phyloP scores from a whole-genome alignment of 140 eudicot genomes.

The Flaveria floridana region DNA sequence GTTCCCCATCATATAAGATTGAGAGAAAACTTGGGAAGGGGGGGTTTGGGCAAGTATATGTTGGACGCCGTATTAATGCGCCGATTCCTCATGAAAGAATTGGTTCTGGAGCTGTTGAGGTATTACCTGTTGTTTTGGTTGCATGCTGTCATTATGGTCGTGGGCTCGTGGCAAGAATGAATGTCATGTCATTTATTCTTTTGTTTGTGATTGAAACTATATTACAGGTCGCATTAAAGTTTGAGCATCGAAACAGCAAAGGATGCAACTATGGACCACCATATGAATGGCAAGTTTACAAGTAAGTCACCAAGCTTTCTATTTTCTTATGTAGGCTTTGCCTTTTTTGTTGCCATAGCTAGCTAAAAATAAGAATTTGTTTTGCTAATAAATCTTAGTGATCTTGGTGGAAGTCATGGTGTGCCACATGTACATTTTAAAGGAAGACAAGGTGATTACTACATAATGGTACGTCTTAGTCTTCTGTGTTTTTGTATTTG shows the following conservation, averaged over 20 bases:
- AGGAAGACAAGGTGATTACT: conserved; percentile 81
- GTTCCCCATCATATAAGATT: conserved; percentile 67
- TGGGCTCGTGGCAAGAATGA: not conserved
- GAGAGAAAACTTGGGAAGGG: conserved; percentile 90
- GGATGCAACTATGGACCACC: conserved; percentile 95
- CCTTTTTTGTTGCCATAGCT: not conserved
- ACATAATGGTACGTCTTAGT: conserved; percentile 56
- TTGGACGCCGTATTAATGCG: conserved; percentile 64
- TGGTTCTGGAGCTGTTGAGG: conserved; percentile 82
- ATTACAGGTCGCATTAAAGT: conserved; percentile 76
- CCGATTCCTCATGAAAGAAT: conserved; percentile 59
- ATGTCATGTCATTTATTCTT: not conserved
- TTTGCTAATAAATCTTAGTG: conserved; percentile 32
- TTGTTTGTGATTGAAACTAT: conserved; percentile 1
- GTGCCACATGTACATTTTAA: conserved; percentile 87
- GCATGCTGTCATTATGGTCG: not conserved
- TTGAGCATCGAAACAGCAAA: conserved; percentile 87
- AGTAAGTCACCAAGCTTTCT: conserved; percentile 37
- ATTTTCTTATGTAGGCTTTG: not conserved
- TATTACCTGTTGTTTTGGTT: conserved; percentile 25
- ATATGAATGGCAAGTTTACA: conserved; percentile 87
- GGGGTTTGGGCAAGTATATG: conserved; percentile 93
- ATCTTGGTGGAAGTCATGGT: conserved; percentile 90
- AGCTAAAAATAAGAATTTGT: conserved; percentile 6
- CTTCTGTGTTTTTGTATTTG: not conserved